Evolutionary conservation across 2,329 filamentous ascomycete genomes (phyloP).

Genomic region (Scopulariopsis brevicaulis): DNA sequence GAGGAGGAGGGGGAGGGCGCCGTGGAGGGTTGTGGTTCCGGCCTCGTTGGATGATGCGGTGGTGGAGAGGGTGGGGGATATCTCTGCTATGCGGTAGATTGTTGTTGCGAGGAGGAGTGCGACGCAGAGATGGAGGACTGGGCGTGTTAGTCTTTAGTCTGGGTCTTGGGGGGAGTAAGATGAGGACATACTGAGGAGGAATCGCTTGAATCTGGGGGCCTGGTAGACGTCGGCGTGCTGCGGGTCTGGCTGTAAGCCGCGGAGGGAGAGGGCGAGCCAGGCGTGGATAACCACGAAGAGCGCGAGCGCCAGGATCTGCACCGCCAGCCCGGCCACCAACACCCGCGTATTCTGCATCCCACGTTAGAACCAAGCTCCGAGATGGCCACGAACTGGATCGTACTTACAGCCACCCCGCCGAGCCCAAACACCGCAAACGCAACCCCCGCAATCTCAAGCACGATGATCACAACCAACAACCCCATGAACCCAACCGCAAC

Average conservation of each 20-base stretch:
- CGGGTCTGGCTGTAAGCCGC: slow-evolving; percentile 24
- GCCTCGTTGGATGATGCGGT: slow-evolving; percentile 24
- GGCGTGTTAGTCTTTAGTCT: neutral
- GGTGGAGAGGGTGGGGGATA: slow-evolving; percentile 21
- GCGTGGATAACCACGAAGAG: slow-evolving; percentile 25
- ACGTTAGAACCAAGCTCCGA: neutral
- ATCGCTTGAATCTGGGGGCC: slow-evolving; percentile 28
- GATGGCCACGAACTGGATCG: neutral
- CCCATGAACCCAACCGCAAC: slow-evolving; percentile 20
- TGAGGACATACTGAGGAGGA: slow-evolving; percentile 28
- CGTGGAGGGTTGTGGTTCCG: slow-evolving; percentile 26
- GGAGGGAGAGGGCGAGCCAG: slow-evolving; percentile 27
- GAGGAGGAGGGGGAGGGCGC: slow-evolving; percentile 24
- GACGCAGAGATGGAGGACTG: slow-evolving; percentile 24
- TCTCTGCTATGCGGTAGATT: slow-evolving; percentile 26
- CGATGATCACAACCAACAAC: slow-evolving; percentile 20
- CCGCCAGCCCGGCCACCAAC: slow-evolving; percentile 29
- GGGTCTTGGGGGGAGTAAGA: neutral
- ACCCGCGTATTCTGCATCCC: slow-evolving; percentile 12
- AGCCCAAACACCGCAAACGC: slow-evolving; percentile 24
- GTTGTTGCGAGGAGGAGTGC: slow-evolving; percentile 27
- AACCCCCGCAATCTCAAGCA: slow-evolving; percentile 27
- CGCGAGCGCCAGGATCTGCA: slow-evolving; percentile 29
- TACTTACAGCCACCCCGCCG: slow-evolving; percentile 21
- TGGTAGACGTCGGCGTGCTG: slow-evolving; percentile 26